These are phyloP conservation scores for Scutellaria galericulata DNA, from an alignment of 257 asterid genomes.

Conservation along the genomic window DNA sequence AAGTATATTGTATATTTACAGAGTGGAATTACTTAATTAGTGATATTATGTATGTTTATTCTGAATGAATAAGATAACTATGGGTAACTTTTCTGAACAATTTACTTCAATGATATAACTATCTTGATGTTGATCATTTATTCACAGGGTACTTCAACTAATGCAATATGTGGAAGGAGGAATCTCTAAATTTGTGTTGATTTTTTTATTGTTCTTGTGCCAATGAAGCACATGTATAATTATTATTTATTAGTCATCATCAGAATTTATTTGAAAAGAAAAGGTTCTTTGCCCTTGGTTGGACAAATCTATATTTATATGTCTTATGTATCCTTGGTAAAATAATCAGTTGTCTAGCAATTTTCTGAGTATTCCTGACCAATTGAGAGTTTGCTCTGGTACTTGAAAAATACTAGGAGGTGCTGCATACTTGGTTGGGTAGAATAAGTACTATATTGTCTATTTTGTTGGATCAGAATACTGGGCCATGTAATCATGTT, in stretches of 20 bases:
- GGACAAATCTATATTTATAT: background rate
- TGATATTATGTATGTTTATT: background rate
- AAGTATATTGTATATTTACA: too few species aligned
- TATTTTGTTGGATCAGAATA: slow-evolving; percentile 14
- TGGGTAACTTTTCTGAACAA: slow-evolving; percentile 12
- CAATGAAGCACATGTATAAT: background rate
- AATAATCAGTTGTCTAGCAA: background rate
- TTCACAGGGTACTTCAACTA: background rate
- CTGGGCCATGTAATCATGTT: slow-evolving; percentile 3
- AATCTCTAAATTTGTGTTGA: slow-evolving; percentile 9
- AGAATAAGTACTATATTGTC: slow-evolving; percentile 1
- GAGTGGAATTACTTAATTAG: too few species aligned
- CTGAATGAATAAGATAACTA: background rate
- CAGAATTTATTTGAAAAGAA: background rate
- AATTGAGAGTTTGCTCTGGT: background rate
- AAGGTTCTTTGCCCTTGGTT: background rate
- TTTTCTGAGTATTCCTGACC: background rate
- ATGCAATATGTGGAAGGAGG: background rate
- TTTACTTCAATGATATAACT: slow-evolving; percentile 18
- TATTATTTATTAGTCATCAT: background rate
- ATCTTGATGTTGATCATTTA: slow-evolving; percentile 28
- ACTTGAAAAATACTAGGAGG: background rate
- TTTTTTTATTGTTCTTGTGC: slow-evolving; percentile 2
- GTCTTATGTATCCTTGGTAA: background rate
- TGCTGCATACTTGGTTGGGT: background rate